Evolutionary conservation across 2,329 filamentous ascomycete species (phyloP), one percentile per base, ranked within the genome.

Genomic region (Pestalotiopsis sp.): DNA sequence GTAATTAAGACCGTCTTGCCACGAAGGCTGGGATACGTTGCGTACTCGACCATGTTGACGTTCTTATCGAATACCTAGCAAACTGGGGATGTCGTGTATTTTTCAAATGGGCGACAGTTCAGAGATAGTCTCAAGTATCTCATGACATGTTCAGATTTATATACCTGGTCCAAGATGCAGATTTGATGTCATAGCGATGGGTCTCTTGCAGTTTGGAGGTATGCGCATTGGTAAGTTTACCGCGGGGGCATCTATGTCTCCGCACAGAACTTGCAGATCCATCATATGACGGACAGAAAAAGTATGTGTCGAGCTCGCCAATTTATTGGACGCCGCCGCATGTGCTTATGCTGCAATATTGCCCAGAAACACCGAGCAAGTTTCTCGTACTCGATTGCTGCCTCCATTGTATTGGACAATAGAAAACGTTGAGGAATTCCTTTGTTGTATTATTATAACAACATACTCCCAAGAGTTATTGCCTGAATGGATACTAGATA

Each of bases 1-100:
- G 83, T 81, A 68, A 86, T 79, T 45, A 85, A 74, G 3, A 86
- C 81, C 2, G 74, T 79, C 70, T 80, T 79, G 74, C 72, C 80
- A 39, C 73, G 75, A 45, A 84, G 74, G 72, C 81, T 83, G 9
- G 82, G 82, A 67, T 84, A 84, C 2, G 74, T 79, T 27, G 83
- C 82, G 66, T 74, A 79, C 17, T 75, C 57, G 9, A 41, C 66
- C 70, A 71, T 71, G 11, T 39, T 36, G 23, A 36, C 7, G 14
- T 31, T n/a, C 23, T 13, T 63, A n/a, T 31, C 36, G 57, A 7
- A 36, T 59, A 52, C 20, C 14, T 52, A 6, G 25, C 5, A 27
- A 17, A 59, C 3, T 27, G 6, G 4, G 12, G 57, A 11, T 27
- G 4, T 27, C 23, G 17, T 13, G 25, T 59, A 27, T 23, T 25